Conservation (phyloP, 768 basidiomycete species). For the Psilocybe subaeruginosa region DNA sequence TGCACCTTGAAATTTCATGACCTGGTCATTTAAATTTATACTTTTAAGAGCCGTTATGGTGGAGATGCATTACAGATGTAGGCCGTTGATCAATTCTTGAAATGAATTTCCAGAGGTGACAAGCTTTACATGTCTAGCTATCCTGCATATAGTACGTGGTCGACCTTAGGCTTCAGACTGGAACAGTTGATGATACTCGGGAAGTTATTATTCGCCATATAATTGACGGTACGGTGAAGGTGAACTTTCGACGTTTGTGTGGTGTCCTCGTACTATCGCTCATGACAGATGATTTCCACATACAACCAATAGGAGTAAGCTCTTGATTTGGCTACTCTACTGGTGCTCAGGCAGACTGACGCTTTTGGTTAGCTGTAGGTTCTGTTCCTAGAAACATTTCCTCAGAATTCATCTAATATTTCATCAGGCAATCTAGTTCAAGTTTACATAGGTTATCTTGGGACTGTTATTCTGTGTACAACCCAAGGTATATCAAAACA, state of each 20-base stretch:
- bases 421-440: conserved; percentile 6
- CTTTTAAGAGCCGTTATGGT: conserved; percentile 3
- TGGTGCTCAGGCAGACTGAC: background rate
- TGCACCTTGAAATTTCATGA: background rate
- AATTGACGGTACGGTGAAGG: background rate
- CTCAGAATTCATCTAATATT: background rate
- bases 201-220: background rate
- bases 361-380: background rate
- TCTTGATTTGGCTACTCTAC: background rate
- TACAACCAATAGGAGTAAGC: background rate
- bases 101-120: background rate
- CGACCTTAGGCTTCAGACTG: background rate
- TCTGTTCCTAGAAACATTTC: background rate
- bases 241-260: background rate
- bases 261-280: background rate
- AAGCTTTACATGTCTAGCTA: background rate
- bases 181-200: background rate
- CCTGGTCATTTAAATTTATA: background rate
- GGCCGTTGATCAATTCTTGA: background rate
- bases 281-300: background rate
- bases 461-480: background rate
- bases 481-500: background rate
- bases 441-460: background rate
- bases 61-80: conserved; percentile 7
- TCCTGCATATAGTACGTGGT: background rate